These are phyloP conservation scores for Tuctoria greenei DNA, from an alignment of 176 grass and related monocot genomes.

Conservation along the genomic window DNA sequence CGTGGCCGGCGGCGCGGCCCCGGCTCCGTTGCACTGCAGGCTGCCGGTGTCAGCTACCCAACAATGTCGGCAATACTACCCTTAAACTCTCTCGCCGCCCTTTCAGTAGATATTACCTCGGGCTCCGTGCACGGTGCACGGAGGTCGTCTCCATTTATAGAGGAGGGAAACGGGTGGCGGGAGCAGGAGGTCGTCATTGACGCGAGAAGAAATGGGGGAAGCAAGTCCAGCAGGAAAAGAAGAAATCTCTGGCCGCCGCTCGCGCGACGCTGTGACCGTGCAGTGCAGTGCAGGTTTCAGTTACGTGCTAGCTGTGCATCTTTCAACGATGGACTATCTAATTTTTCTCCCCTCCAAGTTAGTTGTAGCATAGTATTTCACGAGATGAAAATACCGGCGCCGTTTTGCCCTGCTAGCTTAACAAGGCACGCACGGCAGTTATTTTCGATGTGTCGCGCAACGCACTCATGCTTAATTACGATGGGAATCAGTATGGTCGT, in stretches of 20 bases:
- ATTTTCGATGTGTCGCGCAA: background rate
- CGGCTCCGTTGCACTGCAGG: constrained; percentile 60
- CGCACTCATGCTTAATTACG: background rate
- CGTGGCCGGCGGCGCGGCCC: constrained; percentile 64
- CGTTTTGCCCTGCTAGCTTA: background rate
- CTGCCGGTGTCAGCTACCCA: background rate
- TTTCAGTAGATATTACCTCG: too few species aligned
- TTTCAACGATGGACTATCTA: background rate
- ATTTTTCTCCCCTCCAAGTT: background rate
- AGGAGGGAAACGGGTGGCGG: background rate
- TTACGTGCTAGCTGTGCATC: constrained; percentile 30
- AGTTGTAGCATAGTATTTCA: background rate
- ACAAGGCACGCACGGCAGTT: constrained; percentile 28
- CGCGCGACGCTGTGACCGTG: constrained; percentile 12
- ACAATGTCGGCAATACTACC: constrained; percentile 12
- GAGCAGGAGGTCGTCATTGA: background rate
- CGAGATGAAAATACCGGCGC: background rate
- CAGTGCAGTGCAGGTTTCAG: background rate
- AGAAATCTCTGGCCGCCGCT: constrained; percentile 23
- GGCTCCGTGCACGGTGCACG: too few species aligned
- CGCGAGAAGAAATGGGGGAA: constrained; percentile 30
- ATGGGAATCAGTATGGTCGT: background rate
- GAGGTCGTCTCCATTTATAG: constrained; percentile 42
- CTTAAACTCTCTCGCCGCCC: background rate
- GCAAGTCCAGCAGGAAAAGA: constrained; percentile 39